Percentiles rank a stretch among this genome's conserved stretches.
Evolutionary conservation across 2,329 filamentous ascomycete species (phyloP).

Genomic region (Fonsecaea pedrosoi): DNA sequence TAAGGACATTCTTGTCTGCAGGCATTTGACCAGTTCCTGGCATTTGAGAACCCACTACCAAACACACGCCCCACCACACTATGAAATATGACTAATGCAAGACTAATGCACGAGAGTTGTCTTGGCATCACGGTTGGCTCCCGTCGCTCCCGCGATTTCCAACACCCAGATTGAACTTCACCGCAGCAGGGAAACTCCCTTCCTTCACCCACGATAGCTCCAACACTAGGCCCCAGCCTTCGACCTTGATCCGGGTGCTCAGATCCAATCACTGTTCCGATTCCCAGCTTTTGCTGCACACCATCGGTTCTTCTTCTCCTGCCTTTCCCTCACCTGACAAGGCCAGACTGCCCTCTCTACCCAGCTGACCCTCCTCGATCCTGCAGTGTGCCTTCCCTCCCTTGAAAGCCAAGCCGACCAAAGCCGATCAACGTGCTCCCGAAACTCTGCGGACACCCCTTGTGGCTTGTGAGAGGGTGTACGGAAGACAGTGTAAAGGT

Average conservation of each 20-base stretch:
- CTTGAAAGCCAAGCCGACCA: slow-evolving; percentile 14
- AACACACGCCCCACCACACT: neutral
- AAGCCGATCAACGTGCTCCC: slow-evolving; percentile 4
- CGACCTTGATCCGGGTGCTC: slow-evolving; percentile 15
- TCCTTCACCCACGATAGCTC: slow-evolving; percentile 25
- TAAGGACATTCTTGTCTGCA: neutral
- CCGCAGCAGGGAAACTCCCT: slow-evolving; percentile 23
- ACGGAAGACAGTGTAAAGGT: slow-evolving; percentile 16
- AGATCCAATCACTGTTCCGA: slow-evolving; percentile 26
- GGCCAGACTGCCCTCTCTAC: slow-evolving; percentile 21
- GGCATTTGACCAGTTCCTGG: slow-evolving; percentile 15
- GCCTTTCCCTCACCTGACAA: slow-evolving; percentile 12
- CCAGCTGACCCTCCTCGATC: slow-evolving; percentile 7
- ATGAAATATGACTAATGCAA: neutral
- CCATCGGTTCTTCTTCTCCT: slow-evolving; percentile 22
- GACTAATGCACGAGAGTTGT: slow-evolving; percentile 31
- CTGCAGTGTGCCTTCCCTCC: neutral
- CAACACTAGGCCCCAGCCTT: slow-evolving; percentile 28
- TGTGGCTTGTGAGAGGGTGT: slow-evolving; percentile 16
- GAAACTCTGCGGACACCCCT: slow-evolving; percentile 3
- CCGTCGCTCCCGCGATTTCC: slow-evolving; percentile 32
- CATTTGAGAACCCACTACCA: neutral
- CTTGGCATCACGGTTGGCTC: slow-evolving; percentile 39
- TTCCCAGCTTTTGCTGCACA: slow-evolving; percentile 25
- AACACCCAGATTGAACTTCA: slow-evolving; percentile 37